Evolutionary conservation across 1,284 basidiomycete species (phyloP), one percentile per base, ranked within the genome.

Genomic region (Phellopilus nigrolimitatus): DNA sequence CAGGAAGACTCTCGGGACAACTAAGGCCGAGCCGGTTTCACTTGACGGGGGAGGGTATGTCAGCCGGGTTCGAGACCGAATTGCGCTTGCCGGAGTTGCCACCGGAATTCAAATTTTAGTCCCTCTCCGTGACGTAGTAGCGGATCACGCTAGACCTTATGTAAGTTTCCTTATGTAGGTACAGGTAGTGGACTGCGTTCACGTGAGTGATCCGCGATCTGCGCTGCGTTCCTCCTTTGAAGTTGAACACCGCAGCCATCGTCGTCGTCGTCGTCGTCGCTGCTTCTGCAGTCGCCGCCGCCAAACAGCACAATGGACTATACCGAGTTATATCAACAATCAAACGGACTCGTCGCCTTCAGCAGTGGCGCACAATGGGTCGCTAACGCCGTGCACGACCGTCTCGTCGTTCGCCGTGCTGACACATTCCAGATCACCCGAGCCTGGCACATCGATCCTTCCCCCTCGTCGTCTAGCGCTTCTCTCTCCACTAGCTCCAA

Each of bases 281-380:
- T 40, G 31, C 2, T 43, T 27, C 12, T 3, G 19, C 24, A n/a
- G n/a, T n/a, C n/a, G n/a, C n/a, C n/a, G n/a, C n/a, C n/a, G n/a
- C 43, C 42, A 13, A n/a, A 40, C 22, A 17, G 24, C 25, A 10
- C 17, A 22, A 72, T 72, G 70, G 73, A 91, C 66, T 91, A 89
- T 61, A 90, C 88, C 19, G 85, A 91, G 64, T 75, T 88, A 54
- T 91, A 88, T 73, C 79, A 78, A 55, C 86, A 89, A 51, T 76
- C 87, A 2, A 68, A 71, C 9, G 76, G 70, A 15, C 75, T 86
- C 40, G 87, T 88, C 53, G 64, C 72, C 12, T 88, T 90, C 70
- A 89, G 72, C 55, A 80, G 83, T 8, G 86, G 87, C 21, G 75
- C 82, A 0, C 82, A 88, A 53, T 88, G 88, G 57, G 74, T 90